Percentiles rank a stretch among this genome's conserved stretches.
These are phyloP conservation scores for Dalbergia oliveri DNA, from an alignment of 306 rosid genomes.

Conservation along the genomic window DNA sequence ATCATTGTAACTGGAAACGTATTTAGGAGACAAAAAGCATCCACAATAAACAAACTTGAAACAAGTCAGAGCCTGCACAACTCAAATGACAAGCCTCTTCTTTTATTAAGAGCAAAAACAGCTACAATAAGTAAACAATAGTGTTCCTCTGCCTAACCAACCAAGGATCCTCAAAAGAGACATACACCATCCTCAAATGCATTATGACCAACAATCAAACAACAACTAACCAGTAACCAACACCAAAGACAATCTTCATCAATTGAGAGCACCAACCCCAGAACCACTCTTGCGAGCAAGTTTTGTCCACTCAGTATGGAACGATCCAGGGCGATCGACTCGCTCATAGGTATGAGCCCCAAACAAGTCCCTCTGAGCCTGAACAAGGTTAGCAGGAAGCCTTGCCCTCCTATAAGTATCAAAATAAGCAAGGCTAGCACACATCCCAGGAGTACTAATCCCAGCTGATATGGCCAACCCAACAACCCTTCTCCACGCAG, in stretches of 20 bases:
- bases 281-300: slow-evolving; percentile 70
- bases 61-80: slow-evolving; percentile 32
- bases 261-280: slow-evolving; percentile 71
- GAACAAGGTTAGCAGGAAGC: slow-evolving; percentile 97
- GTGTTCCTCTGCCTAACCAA: slow-evolving; percentile 44
- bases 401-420: slow-evolving; percentile 87
- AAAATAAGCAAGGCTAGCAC: slow-evolving; percentile 92
- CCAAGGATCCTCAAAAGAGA: slow-evolving; percentile 53
- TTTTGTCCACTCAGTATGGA: slow-evolving; percentile 94
- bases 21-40: neutral
- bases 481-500: slow-evolving; percentile 92
- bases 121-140: slow-evolving; percentile 51
- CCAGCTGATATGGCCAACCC: slow-evolving; percentile 87
- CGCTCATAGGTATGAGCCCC: slow-evolving; percentile 97
- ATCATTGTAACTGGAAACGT: neutral
- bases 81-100: slow-evolving; percentile 53
- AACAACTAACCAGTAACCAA: slow-evolving; percentile 41
- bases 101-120: slow-evolving; percentile 58
- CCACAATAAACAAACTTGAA: slow-evolving; percentile 20
- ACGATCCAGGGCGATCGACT: slow-evolving; percentile 81
- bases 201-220: slow-evolving; percentile 42
- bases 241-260: slow-evolving; percentile 38
- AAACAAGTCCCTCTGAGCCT: slow-evolving; percentile 94
- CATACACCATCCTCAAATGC: slow-evolving; percentile 51
- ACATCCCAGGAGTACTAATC: slow-evolving; percentile 96